Conservation (phyloP, 108 stramenopile species). For the Pseudonitzschia multistriata region DNA sequence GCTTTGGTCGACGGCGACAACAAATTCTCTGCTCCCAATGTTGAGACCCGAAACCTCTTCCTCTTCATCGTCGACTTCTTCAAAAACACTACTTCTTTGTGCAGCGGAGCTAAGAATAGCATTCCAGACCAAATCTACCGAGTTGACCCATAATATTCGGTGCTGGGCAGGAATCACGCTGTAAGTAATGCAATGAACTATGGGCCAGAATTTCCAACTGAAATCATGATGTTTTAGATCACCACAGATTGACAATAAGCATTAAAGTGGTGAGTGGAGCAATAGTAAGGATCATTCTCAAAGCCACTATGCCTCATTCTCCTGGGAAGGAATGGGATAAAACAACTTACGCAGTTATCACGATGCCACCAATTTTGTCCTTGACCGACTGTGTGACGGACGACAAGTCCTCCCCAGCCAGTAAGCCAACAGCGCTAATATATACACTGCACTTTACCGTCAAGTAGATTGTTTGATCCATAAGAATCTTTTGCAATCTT, state of each 20-base stretch:
- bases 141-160: conserved; percentile 94
- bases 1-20: neutral
- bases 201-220: conserved; percentile 92
- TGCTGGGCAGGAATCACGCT: conserved; percentile 83
- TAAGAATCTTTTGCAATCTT: conserved; percentile 88
- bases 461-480: conserved; percentile 95
- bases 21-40: neutral
- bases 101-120: conserved; percentile 78
- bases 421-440: conserved; percentile 76
- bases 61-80: conserved; percentile 3
- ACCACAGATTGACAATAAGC: neutral
- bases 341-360: conserved; percentile 63
- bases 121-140: conserved; percentile 89
- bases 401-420: conserved; percentile 69
- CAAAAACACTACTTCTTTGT: conserved; percentile 20
- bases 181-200: conserved; percentile 92
- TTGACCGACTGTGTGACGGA: conserved; percentile 61
- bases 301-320: neutral
- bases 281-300: neutral
- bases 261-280: neutral
- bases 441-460: conserved; percentile 88
- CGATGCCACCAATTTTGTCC: conserved; percentile 76
- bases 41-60: neutral
- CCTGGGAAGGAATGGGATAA: neutral
- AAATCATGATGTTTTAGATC: neutral